Evolutionary conservation across 805 yeast species (phyloP).

Genomic region (Candida montana): DNA sequence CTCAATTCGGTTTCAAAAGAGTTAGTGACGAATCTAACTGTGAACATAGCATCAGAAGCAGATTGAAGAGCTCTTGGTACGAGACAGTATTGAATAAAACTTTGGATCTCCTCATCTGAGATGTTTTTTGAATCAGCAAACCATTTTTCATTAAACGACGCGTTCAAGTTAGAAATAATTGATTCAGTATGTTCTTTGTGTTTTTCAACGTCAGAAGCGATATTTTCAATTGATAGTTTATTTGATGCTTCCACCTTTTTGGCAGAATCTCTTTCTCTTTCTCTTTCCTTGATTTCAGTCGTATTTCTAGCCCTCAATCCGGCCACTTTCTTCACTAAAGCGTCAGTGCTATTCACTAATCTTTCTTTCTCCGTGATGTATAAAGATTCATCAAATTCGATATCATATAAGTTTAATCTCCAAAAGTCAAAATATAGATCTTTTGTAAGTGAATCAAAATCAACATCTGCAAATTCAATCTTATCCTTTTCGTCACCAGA

Average conservation of each 20-base stretch:
- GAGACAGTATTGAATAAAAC: constrained; percentile 57
- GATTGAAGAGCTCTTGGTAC: constrained; percentile 77
- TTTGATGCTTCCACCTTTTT: constrained; percentile 8
- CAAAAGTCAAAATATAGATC: constrained; percentile 61
- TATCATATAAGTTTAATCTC: constrained; percentile 68
- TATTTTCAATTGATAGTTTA: constrained; percentile 2
- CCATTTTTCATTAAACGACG: constrained; percentile 35
- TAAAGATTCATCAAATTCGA: constrained; percentile 44
- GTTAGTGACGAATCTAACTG: constrained; percentile 54
- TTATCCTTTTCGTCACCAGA: constrained; percentile 17
- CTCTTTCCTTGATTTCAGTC: constrained; percentile 15
- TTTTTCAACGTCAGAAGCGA: constrained; percentile 11
- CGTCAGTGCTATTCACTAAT: constrained; percentile 30
- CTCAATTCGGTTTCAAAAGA: constrained; percentile 41
- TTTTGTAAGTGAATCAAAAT: constrained; percentile 28
- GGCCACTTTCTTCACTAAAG: constrained; percentile 32
- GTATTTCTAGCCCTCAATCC: constrained; percentile 9
- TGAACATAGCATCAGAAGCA: constrained; percentile 73
- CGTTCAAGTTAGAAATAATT: constrained; percentile 21
- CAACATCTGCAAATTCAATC: constrained; percentile 10
- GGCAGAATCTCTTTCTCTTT: constrained; percentile 21
- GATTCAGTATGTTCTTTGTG: constrained; percentile 39
- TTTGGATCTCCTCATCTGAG: constrained; percentile 20
- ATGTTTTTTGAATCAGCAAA: constrained; percentile 24
- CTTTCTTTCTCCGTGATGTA: constrained; percentile 46